A percentile compares a stretch with the other conserved stretches of the same genome.
phyloP scores from a whole-genome alignment of 2,329 filamentous ascomycete species.

The Penicillium rolfsii region DNA sequence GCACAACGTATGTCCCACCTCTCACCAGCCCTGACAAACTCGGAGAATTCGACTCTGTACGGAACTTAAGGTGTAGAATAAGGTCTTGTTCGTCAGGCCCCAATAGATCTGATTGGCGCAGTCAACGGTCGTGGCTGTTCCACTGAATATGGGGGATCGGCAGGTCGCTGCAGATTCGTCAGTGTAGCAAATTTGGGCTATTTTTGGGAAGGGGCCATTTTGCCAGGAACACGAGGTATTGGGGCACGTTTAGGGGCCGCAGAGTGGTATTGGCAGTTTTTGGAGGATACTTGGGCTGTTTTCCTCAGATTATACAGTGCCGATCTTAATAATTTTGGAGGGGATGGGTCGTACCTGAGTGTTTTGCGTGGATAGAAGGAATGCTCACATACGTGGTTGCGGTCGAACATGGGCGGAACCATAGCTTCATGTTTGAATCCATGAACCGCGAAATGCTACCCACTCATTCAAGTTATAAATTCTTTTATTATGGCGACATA shows the following conservation, averaged over 20 bases:
- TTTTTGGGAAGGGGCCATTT: conserved; percentile 1
- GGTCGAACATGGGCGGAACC: too few species aligned
- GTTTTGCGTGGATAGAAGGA: background rate
- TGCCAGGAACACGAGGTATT: conserved; percentile 7
- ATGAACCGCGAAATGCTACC: background rate
- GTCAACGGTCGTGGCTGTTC: background rate
- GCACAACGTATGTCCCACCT: background rate
- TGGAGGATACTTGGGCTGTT: background rate
- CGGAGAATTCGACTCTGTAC: conserved; percentile 1
- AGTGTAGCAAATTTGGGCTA: background rate
- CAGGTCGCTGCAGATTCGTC: background rate
- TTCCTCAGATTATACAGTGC: background rate
- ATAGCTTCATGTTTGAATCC: too few species aligned
- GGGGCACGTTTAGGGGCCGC: background rate
- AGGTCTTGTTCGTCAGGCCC: conserved; percentile 5
- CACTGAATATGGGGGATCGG: conserved; percentile 8
- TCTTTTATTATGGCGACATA: background rate
- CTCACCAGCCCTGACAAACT: background rate
- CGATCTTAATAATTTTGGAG: background rate
- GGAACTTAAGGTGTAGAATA: conserved; percentile 2
- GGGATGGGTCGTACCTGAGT: background rate
- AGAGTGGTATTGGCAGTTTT: background rate
- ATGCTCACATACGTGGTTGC: background rate
- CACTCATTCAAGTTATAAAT: background rate
- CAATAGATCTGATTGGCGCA: background rate